Percentiles rank a stretch among this genome's conserved stretches.
Evolutionary conservation across 148 eudicot species (phyloP).

Genomic region (Persicaria maculosa): DNA sequence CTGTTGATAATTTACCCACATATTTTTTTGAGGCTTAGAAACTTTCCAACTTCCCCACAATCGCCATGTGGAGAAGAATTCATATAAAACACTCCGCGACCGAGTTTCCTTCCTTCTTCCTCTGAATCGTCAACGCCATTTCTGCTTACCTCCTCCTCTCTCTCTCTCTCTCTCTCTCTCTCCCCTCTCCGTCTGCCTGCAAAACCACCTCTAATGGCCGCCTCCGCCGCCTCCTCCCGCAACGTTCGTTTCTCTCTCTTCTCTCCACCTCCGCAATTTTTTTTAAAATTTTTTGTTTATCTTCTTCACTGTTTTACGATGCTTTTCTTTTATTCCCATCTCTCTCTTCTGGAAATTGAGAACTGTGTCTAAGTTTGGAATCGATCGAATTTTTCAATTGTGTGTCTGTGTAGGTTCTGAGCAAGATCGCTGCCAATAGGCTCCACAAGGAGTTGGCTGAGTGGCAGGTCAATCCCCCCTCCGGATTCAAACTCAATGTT

Average conservation of each 20-base stretch:
- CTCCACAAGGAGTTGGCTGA: slow-evolving; percentile 52
- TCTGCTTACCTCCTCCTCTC: not conserved
- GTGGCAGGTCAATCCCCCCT: slow-evolving; percentile 52
- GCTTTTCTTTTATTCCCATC: not conserved
- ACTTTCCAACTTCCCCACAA: too few species aligned
- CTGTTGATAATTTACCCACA: too few species aligned
- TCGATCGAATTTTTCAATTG: not conserved
- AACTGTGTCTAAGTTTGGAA: not conserved
- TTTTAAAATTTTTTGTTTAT: not conserved
- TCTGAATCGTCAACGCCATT: not conserved
- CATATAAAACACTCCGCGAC: not conserved
- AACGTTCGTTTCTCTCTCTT: not conserved
- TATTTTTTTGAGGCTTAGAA: too few species aligned
- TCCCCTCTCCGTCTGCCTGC: too few species aligned
- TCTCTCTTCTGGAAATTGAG: not conserved
- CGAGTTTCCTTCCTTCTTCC: not conserved
- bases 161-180: too few species aligned
- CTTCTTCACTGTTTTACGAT: not conserved
- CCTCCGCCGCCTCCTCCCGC: not conserved
- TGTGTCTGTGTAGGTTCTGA: slow-evolving; percentile 26
- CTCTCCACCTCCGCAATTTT: not conserved
- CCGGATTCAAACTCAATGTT: slow-evolving; percentile 42
- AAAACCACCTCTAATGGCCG: not conserved
- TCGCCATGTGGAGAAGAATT: too few species aligned
- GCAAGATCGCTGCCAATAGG: slow-evolving; percentile 56